phyloP scores from a whole-genome alignment of 768 basidiomycete species.

The Phylloporus scabripes region DNA sequence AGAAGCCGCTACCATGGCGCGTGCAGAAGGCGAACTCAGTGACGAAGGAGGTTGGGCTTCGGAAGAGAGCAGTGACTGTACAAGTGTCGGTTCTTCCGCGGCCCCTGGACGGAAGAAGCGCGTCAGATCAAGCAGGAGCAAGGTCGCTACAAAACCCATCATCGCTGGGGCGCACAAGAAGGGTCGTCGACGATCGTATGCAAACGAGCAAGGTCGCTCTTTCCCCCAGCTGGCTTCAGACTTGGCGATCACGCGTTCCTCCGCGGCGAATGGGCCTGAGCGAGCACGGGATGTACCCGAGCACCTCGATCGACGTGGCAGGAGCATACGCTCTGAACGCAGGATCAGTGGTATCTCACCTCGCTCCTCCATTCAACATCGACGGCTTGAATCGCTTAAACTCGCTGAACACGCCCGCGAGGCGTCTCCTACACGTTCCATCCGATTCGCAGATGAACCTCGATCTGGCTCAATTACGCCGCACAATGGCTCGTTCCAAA shows the following conservation, averaged over 20 bases:
- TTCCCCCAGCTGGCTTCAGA: slow-evolving; percentile 1
- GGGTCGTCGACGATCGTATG: slow-evolving; percentile 11
- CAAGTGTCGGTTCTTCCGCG: slow-evolving; percentile 5
- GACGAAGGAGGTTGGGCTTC: slow-evolving; percentile 65
- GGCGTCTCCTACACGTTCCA: slow-evolving; percentile 42
- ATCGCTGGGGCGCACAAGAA: slow-evolving; percentile 4
- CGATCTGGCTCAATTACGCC: slow-evolving; percentile 19
- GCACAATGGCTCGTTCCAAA: slow-evolving; percentile 14
- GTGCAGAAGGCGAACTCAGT: slow-evolving; percentile 22
- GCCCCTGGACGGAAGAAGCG: slow-evolving; percentile 21
- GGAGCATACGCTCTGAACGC: slow-evolving; percentile 14
- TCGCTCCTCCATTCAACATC: slow-evolving; percentile 23
- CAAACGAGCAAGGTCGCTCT: slow-evolving; percentile 9
- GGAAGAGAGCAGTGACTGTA: slow-evolving; percentile 38
- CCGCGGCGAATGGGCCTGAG: slow-evolving; percentile 4
- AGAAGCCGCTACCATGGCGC: slow-evolving; percentile 1
- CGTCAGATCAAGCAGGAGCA: slow-evolving; percentile 21
- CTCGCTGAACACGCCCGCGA: slow-evolving; percentile 29
- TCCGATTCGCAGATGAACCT: slow-evolving; percentile 42
- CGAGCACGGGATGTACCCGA: slow-evolving; percentile 3
- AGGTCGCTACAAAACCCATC: slow-evolving; percentile 2
- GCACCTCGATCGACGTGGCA: slow-evolving; percentile 19
- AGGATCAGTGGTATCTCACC: slow-evolving; percentile 11
- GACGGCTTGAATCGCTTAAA: slow-evolving; percentile 28
- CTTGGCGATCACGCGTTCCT: neutral